Evolutionary conservation across 441 rosid genomes (phyloP), one percentile per base, ranked within the genome.

Genomic region (Manihot esculenta): DNA sequence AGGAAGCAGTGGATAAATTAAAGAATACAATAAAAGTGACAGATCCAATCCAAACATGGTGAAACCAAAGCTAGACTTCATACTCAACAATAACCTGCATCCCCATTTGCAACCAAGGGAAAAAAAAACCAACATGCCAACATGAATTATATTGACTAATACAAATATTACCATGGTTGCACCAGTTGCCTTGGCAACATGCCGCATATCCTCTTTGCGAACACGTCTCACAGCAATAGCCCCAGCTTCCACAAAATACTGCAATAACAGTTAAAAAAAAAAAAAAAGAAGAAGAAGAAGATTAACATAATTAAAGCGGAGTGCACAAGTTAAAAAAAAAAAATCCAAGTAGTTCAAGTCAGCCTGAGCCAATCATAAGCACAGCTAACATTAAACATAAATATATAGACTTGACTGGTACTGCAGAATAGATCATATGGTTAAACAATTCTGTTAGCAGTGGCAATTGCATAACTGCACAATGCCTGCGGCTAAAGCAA

Each of bases 181-280:
- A 73, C 98, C 99, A 77, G 97, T 96, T 35, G 98, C 99, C 83
- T 96, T 96, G 55, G 99, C 99, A 71, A 96, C 85, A 80, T 90
- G 97, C 21, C 96, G 97, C 97, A 93, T 90, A 82, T 96, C 98
- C 81, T 96, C 98, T 76, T 93, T 96, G 56, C 87, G 87, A 61
- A 93, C 94, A 81, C 98, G 97, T 70, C 97, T 86, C 69, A 93
- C 97, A 78, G 99, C 98, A 84, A 96, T 87, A 74, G 98, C 97
- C 77, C 97, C 96, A 73, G 93, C 94, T 83, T 91, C 97, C 74
- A 95, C 97, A 74, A 95, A 95, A 78, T 95, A 95, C 98, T 93
- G 95, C 68, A 72, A 74, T 17, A 74, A 35, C 7, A 5, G 47
- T n/a, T n/a, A n/a, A n/a, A n/a, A n/a, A n/a, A n/a, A n/a, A n/a